Conservation (phyloP, 495 filamentous ascomycete genomes). For the Trichoderma erinaceum region DNA sequence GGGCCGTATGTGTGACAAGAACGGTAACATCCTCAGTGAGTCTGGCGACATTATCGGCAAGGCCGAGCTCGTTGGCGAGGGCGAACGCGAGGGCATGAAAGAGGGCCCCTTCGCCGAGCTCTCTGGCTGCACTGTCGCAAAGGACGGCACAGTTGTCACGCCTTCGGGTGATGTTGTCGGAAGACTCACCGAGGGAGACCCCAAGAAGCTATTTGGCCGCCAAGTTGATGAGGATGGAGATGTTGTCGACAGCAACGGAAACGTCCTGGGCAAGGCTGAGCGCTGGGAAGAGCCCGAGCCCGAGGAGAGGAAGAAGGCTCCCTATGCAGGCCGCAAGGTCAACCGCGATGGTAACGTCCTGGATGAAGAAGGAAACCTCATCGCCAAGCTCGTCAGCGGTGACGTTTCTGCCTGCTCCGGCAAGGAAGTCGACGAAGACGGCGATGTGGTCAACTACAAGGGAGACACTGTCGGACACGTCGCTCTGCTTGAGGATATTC, state of each 20-base stretch:
- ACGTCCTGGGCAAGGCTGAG: slow-evolving; percentile 73
- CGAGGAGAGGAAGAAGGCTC: slow-evolving; percentile 50
- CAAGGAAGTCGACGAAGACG: slow-evolving; percentile 79
- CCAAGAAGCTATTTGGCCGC: slow-evolving; percentile 65
- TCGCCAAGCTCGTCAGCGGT: slow-evolving; percentile 72
- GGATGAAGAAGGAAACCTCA: slow-evolving; percentile 72
- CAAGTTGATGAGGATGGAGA: slow-evolving; percentile 80
- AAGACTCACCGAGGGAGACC: slow-evolving; percentile 65
- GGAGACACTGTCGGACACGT: slow-evolving; percentile 75
- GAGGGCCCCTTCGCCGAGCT: slow-evolving; percentile 79
- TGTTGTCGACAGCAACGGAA: slow-evolving; percentile 74
- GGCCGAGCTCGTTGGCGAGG: slow-evolving; percentile 72
- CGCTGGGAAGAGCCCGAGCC: slow-evolving; percentile 76
- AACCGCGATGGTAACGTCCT: slow-evolving; percentile 79
- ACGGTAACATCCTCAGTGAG: slow-evolving; percentile 77
- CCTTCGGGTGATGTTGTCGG: slow-evolving; percentile 62
- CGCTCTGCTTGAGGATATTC: slow-evolving; percentile 70
- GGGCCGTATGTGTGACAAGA: slow-evolving; percentile 74
- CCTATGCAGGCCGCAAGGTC: slow-evolving; percentile 69
- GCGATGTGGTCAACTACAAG: slow-evolving; percentile 76
- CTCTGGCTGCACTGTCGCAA: slow-evolving; percentile 62
- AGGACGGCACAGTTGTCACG: slow-evolving; percentile 67
- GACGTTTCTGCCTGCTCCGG: slow-evolving; percentile 64
- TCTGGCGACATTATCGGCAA: slow-evolving; percentile 70
- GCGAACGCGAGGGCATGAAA: slow-evolving; percentile 56